Base-by-base conservation (phyloP, 495 filamentous ascomycete species). In the Podospora fimiseda region DNA sequence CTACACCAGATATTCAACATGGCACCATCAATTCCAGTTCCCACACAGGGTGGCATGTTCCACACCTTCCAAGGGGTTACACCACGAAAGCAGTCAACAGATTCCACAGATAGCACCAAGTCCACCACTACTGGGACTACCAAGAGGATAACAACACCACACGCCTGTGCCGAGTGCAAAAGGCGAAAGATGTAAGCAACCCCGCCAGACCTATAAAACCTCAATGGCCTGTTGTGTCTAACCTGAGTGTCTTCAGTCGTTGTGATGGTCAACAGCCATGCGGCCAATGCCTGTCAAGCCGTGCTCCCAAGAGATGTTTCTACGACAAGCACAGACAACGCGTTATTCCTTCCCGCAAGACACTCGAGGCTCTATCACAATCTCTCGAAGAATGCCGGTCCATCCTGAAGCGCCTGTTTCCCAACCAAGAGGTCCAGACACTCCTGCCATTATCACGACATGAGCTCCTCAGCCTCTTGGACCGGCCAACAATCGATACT, bases 301-400 rank as follows among this genome's bases (percentile, higher is more conserved):
- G 78, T 24, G 76, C 76, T 33, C 78, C 77, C 41, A 79, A 80
- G 64, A 65, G 75, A 50, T 81, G 78, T 57, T 79, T 79, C 60
- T 81, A 81, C 56, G 78, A 81, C 64, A 79, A 81, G 67, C 78
- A 81, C 63, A 70, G 78, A 22, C 77, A 81, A 59, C 65, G 78
- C 47, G 77, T 81, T 15, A 80, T 81, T 43, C 78, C 78, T 0
- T 81, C 78, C 1, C 70, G 78, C 58, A 81, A 81, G 70, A 80
- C 78, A 2, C 72, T 81, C 42, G 78, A 81, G 54, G 77, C 77
- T 14, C 63, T 81, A 2, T 79, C 75, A 14, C 78, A 80, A 57
- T 78, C 75, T 24, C 68, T 81, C 50, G 78, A 81, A 61, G 78
- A 81, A 64, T 81, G 77, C 62, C 74, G 78, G 33, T 76, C 72